phyloP scores from a whole-genome alignment of 306 rosid species.

The Prunus padus region DNA sequence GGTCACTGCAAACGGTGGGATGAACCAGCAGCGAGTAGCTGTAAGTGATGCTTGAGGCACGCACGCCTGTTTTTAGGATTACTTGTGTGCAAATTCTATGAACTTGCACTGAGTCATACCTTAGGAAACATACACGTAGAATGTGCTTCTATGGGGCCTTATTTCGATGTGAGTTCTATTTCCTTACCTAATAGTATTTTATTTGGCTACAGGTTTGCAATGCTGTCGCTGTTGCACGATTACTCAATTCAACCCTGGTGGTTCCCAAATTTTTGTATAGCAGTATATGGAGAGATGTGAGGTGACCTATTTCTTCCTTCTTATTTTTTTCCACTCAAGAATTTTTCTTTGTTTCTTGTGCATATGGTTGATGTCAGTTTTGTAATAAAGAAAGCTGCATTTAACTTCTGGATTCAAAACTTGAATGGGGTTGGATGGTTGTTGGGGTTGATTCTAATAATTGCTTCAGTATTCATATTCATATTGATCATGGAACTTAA shows the following conservation, averaged over 20 bases:
- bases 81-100: neutral
- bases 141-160: neutral
- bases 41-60: slow-evolving; percentile 54
- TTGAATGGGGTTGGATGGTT: neutral
- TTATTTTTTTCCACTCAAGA: slow-evolving; percentile 10
- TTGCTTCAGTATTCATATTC: neutral
- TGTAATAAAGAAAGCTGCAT: slow-evolving; percentile 8
- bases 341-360: slow-evolving; percentile 10
- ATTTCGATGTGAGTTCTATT: neutral
- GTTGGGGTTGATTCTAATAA: slow-evolving; percentile 7
- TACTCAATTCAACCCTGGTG: slow-evolving; percentile 80
- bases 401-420: slow-evolving; percentile 17
- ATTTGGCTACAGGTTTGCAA: slow-evolving; percentile 77
- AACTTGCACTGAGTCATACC: slow-evolving; percentile 7
- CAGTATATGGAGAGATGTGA: slow-evolving; percentile 89
- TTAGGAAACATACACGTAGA: neutral
- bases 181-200: slow-evolving; percentile 10
- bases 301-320: slow-evolving; percentile 46
- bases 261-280: slow-evolving; percentile 90
- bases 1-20: slow-evolving; percentile 97
- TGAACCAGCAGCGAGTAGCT: slow-evolving; percentile 95
- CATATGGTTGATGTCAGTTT: slow-evolving; percentile 12
- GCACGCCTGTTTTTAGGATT: slow-evolving; percentile 16
- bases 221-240: slow-evolving; percentile 75
- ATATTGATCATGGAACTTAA: neutral